These are phyloP conservation scores for Synchytrium microbalum DNA, from an alignment of 371 early-diverging fungal genomes.

Conservation along the genomic window DNA sequence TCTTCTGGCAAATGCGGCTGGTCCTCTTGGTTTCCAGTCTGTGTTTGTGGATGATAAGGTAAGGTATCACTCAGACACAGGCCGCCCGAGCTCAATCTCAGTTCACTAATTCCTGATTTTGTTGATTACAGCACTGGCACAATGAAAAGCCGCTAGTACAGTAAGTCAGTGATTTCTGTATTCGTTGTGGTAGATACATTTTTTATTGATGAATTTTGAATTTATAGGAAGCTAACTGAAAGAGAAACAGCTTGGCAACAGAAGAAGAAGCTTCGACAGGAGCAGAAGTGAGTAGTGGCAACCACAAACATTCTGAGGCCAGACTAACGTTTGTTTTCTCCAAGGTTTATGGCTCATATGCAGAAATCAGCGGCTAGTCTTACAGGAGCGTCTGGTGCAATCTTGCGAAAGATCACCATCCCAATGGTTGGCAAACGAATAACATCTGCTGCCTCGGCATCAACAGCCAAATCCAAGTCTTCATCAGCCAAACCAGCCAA, in stretches of 20 bases:
- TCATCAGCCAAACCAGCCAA: background rate
- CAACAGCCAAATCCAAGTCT: background rate
- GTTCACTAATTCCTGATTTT: too few relatives aligned
- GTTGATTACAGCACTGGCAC: conserved; percentile 1
- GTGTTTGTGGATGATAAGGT: background rate
- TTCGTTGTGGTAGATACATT: too few relatives aligned
- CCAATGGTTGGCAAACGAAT: background rate
- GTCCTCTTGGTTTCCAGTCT: background rate
- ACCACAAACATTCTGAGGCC: too few relatives aligned
- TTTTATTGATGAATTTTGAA: too few relatives aligned
- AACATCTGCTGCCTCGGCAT: background rate
- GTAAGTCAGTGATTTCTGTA: too few relatives aligned
- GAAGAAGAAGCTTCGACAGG: conserved; percentile 4
- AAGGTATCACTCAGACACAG: too few relatives aligned
- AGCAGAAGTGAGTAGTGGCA: conserved; percentile 16
- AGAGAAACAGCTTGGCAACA: background rate
- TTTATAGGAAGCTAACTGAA: too few relatives aligned
- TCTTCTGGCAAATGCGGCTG: background rate
- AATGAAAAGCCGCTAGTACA: background rate
- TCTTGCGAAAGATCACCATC: background rate
- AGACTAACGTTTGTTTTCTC: too few relatives aligned
- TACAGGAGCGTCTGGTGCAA: background rate
- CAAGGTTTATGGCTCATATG: background rate
- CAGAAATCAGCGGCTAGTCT: background rate
- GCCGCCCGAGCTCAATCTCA: too few relatives aligned